Percentiles rank a stretch among this genome's conserved stretches.
Conservation (phyloP, 2,329 filamentous ascomycete species). For the Magnaporthiopsis rhizophila region DNA sequence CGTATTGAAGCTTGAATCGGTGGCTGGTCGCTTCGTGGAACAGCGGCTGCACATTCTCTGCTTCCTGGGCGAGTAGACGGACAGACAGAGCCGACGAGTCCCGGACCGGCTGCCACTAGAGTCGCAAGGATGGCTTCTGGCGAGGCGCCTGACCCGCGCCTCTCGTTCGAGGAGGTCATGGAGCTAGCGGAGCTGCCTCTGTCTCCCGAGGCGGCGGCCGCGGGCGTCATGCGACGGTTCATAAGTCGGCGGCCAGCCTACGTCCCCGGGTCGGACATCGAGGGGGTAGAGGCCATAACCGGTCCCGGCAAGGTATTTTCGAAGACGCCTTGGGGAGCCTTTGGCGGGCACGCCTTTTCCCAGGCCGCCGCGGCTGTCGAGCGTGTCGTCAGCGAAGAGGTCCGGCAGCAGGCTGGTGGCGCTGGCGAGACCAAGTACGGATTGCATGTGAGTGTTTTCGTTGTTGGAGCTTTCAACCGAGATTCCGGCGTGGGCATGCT, state of each 20-base stretch:
- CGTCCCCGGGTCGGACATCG: slow-evolving; percentile 23
- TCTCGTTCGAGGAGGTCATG: slow-evolving; percentile 28
- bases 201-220: slow-evolving; percentile 11
- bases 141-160: slow-evolving; percentile 14
- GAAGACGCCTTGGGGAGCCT: slow-evolving; percentile 20
- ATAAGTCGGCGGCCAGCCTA: slow-evolving; percentile 27
- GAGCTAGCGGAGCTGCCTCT: slow-evolving; percentile 22
- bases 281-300: slow-evolving; percentile 6
- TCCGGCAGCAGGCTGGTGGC: slow-evolving; percentile 10
- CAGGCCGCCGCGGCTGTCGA: slow-evolving; percentile 32
- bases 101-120: background rate
- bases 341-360: slow-evolving; percentile 36
- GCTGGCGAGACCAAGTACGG: slow-evolving; percentile 18
- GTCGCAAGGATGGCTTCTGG: slow-evolving; percentile 9
- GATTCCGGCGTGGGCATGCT: slow-evolving; percentile 4
- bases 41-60: background rate
- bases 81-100: background rate
- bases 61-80: too few relatives aligned
- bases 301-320: slow-evolving; percentile 9
- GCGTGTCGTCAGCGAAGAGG: slow-evolving; percentile 21
- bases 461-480: background rate
- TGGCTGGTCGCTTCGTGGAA: background rate
- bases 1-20: too few relatives aligned
- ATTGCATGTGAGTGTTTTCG: slow-evolving; percentile 31
- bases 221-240: slow-evolving; percentile 19